Evolutionary conservation across 352 stramenopile species (phyloP), one percentile per base, ranked within the genome.

Genomic region (Elongisporangium prolatum): DNA sequence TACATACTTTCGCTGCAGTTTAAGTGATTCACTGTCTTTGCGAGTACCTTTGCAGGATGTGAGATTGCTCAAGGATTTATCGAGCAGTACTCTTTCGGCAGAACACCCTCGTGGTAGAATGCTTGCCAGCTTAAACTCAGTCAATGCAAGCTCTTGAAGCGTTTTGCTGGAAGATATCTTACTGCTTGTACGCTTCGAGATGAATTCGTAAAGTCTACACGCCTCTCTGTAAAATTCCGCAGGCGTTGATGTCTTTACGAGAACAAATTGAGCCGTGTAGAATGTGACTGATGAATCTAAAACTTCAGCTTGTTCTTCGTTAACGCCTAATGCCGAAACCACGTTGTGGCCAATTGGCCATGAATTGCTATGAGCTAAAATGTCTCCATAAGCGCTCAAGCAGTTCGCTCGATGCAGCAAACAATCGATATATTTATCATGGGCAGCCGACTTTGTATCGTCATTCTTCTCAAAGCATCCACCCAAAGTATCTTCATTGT

Each of bases 221-320:
- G 77, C 72, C 44, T 88, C 80, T 21, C 74, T 72, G 56, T 86
- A 90, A 44, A 90, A 88, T 14, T 75, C 71, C 1, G 65, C 60
- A 13, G 73, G 63, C 0, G 49, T 53, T 10, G 80, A 86, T 5
- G 61, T 52, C 50, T 88, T 85, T 0, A 73, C 73, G 0, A 89
- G 64, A 14, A 69, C 55, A 28, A 11, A 13, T 2, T 13, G 2
- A 20, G 40, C 61, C 14, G 8, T 51, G 48, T 63, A 65, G 40
- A 57, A 51, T 4, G 1, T 20, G 25, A 34, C 47, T 1, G 48
- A 52, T 20, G 17, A 8, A 54, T 49, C 34, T 44, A 11, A 4
- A 2, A 9, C 34, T 16, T 44, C 34, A 44, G 7, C 11, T 44
- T 44, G 34, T 44, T 44, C 34, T 17, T 44, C 34, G 34, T 44